phyloP scores from a whole-genome alignment of 2,329 filamentous ascomycete genomes.

The Incumbomyces lentus region DNA sequence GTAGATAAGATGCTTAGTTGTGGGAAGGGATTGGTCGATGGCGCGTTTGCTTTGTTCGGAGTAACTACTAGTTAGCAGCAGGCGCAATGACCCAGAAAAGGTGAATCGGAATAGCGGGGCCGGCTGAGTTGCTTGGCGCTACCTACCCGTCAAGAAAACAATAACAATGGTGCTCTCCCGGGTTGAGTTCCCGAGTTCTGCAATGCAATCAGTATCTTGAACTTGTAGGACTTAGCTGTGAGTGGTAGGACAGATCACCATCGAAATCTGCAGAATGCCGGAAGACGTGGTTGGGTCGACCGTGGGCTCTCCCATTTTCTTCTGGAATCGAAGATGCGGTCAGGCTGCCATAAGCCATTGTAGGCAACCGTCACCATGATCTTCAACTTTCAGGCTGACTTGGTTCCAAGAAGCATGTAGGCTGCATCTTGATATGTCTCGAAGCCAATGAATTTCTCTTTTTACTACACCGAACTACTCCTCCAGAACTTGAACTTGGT shows the following conservation, averaged over 20 bases:
- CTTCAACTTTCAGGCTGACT: too few relatives aligned
- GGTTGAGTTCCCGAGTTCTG: slow-evolving; percentile 3
- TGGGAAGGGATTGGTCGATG: neutral
- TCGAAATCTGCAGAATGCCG: slow-evolving; percentile 1
- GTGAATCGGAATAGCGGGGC: neutral
- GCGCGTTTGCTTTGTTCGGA: slow-evolving; percentile 4
- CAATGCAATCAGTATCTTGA: neutral
- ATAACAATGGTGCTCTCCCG: neutral
- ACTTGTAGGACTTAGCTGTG: neutral
- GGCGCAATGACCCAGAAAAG: slow-evolving; percentile 2
- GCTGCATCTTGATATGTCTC: neutral
- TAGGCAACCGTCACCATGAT: neutral
- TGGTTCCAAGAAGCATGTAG: too few relatives aligned
- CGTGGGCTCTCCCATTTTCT: neutral
- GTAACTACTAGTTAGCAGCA: too few relatives aligned
- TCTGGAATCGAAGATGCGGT: neutral
- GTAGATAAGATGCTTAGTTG: neutral
- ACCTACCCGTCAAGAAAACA: neutral
- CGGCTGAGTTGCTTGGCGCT: slow-evolving; percentile 4
- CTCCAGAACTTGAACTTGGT: too few relatives aligned
- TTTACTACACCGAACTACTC: neutral
- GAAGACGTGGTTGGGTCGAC: neutral
- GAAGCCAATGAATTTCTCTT: neutral
- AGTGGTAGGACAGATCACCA: neutral
- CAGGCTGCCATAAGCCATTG: neutral